Conservation (phyloP, 495 filamentous ascomycete species). For the Penicillium steckii region DNA sequence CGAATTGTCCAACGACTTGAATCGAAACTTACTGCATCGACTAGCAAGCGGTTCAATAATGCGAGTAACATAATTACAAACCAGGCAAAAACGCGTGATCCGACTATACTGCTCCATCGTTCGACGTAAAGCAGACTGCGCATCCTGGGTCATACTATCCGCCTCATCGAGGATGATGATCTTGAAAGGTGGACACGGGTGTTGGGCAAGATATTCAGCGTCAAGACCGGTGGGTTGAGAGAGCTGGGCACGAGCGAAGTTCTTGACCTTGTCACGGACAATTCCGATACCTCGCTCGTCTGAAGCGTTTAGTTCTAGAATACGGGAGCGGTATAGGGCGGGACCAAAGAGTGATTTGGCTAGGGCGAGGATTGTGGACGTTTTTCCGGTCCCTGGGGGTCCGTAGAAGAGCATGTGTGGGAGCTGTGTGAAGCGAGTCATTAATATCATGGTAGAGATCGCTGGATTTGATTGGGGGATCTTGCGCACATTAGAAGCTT, state of each 20-base stretch:
- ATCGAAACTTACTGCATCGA: constrained; percentile 92
- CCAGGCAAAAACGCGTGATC: constrained; percentile 95
- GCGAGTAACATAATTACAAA: constrained; percentile 97
- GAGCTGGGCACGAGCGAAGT: constrained; percentile 93
- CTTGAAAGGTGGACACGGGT: constrained; percentile 97
- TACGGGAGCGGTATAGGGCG: constrained; percentile 87
- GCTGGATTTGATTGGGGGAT: neutral
- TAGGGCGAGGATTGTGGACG: constrained; percentile 94
- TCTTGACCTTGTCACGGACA: constrained; percentile 97
- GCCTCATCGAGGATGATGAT: constrained; percentile 98
- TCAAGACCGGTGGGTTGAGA: constrained; percentile 69
- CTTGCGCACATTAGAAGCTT: constrained; percentile 78
- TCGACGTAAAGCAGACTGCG: constrained; percentile 84
- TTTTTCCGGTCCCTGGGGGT: constrained; percentile 96
- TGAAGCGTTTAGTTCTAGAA: constrained; percentile 97
- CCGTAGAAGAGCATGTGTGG: constrained; percentile 99
- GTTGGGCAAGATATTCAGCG: constrained; percentile 65
- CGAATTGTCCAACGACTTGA: constrained; percentile 88
- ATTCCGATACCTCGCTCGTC: constrained; percentile 98
- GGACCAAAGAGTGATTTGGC: constrained; percentile 97
- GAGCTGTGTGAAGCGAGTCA: constrained; percentile 50
- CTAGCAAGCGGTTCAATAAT: constrained; percentile 96
- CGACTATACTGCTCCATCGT: constrained; percentile 98
- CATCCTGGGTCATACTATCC: constrained; percentile 98
- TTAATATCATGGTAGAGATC: neutral